Evolutionary conservation across 2,329 filamentous ascomycete genomes (phyloP).

Genomic region (Grosmannia serpens): DNA sequence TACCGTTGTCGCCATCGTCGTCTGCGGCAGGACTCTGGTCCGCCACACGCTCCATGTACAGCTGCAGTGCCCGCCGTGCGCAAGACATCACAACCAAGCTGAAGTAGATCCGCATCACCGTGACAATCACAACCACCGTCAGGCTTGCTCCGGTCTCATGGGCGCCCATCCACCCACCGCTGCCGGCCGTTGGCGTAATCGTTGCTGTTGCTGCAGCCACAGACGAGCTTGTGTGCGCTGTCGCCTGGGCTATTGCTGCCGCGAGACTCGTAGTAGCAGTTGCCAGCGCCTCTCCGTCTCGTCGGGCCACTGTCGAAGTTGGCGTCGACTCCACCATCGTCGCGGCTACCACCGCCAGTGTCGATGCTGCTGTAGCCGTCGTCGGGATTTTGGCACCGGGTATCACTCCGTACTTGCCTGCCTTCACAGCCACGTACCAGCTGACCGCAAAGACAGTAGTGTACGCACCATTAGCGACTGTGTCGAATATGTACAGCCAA

Average conservation of each 20-base stretch:
- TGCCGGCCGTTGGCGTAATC: slow-evolving; percentile 7
- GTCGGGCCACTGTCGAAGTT: background rate
- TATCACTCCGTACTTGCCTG: background rate
- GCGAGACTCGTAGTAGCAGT: background rate
- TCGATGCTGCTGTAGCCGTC: background rate
- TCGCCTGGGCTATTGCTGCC: background rate
- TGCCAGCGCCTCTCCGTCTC: background rate
- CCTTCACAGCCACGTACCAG: slow-evolving; percentile 55
- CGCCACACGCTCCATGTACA: slow-evolving; percentile 40
- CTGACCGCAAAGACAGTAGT: slow-evolving; percentile 70
- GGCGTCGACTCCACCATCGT: background rate
- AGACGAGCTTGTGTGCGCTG: background rate
- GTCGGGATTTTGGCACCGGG: background rate
- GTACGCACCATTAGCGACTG: slow-evolving; percentile 68
- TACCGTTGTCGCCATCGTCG: slow-evolving; percentile 28
- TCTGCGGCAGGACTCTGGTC: slow-evolving; percentile 19
- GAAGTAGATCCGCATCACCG: slow-evolving; percentile 70
- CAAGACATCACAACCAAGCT: slow-evolving; percentile 74
- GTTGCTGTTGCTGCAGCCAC: background rate
- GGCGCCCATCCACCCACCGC: slow-evolving; percentile 17
- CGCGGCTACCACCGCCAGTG: background rate
- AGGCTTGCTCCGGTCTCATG: slow-evolving; percentile 65
- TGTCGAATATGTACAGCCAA: slow-evolving; percentile 78
- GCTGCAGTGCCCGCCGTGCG: slow-evolving; percentile 64
- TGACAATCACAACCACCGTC: slow-evolving; percentile 61